These are phyloP conservation scores for Fistulina hepatica DNA, from an alignment of 1,284 basidiomycete species.

Conservation along the genomic window DNA sequence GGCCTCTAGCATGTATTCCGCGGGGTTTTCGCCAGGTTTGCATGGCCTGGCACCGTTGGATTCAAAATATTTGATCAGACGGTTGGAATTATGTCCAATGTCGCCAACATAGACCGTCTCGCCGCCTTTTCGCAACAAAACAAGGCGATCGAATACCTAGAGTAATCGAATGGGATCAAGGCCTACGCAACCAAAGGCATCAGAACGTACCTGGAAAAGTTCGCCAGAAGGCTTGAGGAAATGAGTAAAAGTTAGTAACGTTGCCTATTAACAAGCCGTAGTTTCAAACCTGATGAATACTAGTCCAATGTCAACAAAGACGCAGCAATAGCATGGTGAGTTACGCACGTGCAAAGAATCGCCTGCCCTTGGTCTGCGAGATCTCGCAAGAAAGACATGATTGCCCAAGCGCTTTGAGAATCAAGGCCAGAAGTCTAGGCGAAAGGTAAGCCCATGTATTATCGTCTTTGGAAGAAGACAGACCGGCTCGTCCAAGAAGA, in stretches of 20 bases:
- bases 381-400: slow-evolving; percentile 65
- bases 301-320: background rate
- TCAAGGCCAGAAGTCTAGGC: slow-evolving; percentile 81
- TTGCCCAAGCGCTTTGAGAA: slow-evolving; percentile 81
- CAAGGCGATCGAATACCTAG: slow-evolving; percentile 53
- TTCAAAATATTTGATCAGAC: slow-evolving; percentile 57
- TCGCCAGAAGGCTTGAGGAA: slow-evolving; percentile 53
- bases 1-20: slow-evolving; percentile 58
- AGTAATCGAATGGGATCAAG: no score
- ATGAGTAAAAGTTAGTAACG: slow-evolving; percentile 58
- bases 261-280: no score
- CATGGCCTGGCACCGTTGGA: slow-evolving; percentile 42
- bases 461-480: no score
- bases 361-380: slow-evolving; percentile 71
- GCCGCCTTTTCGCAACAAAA: slow-evolving; percentile 51
- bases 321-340: background rate
- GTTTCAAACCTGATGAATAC: slow-evolving; percentile 22
- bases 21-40: slow-evolving; percentile 37
- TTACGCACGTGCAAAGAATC: slow-evolving; percentile 65
- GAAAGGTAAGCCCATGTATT: no score
- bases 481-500: slow-evolving; percentile 82
- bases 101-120: slow-evolving; percentile 68
- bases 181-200: no score
- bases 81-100: slow-evolving; percentile 42
- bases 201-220: slow-evolving; percentile 39